Conservation (phyloP, 2,329 filamentous ascomycete species). For the Fusarium scirpi region DNA sequence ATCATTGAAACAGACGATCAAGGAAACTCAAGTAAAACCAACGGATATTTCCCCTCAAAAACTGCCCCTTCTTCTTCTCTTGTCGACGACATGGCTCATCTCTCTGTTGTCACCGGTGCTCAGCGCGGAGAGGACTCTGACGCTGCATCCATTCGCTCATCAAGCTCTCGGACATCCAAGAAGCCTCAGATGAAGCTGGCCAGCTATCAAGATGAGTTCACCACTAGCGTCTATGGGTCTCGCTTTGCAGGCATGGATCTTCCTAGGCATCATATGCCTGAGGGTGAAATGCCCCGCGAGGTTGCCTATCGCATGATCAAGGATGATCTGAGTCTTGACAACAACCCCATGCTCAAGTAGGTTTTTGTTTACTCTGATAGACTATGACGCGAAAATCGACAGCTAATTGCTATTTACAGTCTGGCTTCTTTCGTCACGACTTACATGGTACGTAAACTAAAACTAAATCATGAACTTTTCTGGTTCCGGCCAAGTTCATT, state of each 20-base stretch:
- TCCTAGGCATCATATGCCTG: conserved; percentile 87
- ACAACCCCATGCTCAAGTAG: conserved; percentile 87
- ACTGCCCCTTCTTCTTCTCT: conserved; percentile 30
- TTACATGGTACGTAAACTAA: conserved; percentile 77
- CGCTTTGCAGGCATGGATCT: conserved; percentile 84
- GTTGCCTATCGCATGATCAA: conserved; percentile 98
- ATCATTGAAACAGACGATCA: conserved; percentile 51
- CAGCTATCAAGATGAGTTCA: conserved; percentile 69
- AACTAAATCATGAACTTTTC: conserved; percentile 7
- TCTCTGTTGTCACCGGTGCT: conserved; percentile 58
- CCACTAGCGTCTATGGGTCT: conserved; percentile 88
- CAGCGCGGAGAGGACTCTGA: conserved; percentile 45
- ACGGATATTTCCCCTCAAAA: conserved; percentile 45
- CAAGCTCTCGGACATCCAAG: conserved; percentile 42
- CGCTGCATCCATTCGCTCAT: conserved; percentile 45
- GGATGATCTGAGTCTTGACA: conserved; percentile 91
- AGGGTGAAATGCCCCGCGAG: conserved; percentile 88
- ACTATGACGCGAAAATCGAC: background rate
- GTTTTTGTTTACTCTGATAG: conserved; percentile 39
- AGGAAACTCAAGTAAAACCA: conserved; percentile 44
- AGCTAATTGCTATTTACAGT: conserved; percentile 57
- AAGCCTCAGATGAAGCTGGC: conserved; percentile 60
- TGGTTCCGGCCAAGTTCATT: conserved; percentile 17
- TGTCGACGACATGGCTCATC: conserved; percentile 62
- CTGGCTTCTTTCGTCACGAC: conserved; percentile 95